Evolutionary conservation across 2,329 filamentous ascomycete genomes (phyloP), one percentile per base, ranked within the genome.

Genomic region (Cercospora nicotianae): DNA sequence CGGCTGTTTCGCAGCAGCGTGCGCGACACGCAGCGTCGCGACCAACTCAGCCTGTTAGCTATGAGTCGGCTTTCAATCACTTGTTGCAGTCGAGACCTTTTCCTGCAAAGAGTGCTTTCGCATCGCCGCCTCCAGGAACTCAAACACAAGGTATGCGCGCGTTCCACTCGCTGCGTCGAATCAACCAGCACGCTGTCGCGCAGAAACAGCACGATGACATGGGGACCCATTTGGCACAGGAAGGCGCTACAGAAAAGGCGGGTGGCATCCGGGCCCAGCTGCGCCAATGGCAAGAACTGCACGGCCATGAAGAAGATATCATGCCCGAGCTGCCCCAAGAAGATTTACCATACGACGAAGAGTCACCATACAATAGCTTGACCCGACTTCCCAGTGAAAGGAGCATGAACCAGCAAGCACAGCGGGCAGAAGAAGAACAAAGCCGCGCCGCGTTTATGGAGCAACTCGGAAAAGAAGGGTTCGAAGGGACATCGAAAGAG

Each of bases 261-360:
- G 65, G 64, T 59, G 74, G 73, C 30, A 80, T 81, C 64, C 75
- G 80, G 63, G 72, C 78, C 28, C 73, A 78, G 63, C 72, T 82
- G 13, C 76, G 75, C 60, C 64, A 77, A 73, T 85, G 83, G 83
- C 80, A 86, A 70, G 69, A 77, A 26, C 73, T 81, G 28, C 75
- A 82, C 69, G 80, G 69, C 69, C 62, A 66, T 66, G 71, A 69
- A 33, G 64, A 70, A 12, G 67, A 70, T 60, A 42, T 63, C 7
- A 63, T 67, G 62, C 64, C 65, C 12, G 66, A 69, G 16, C 62
- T 69, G 30, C 31, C 70, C 16, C 64, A 62, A 42, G 57, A 71
- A 70, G 63, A 76, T 63, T 68, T 72, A 26, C 66, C 70, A 13
- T 70, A 71, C 28, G 72, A 70, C 26, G 67, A 75, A 16, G 75